Percentiles rank a stretch among this genome's conserved stretches.
phyloP scores from a whole-genome alignment of 192 early-diverging fungal genomes.

The Coemansia sp. region DNA sequence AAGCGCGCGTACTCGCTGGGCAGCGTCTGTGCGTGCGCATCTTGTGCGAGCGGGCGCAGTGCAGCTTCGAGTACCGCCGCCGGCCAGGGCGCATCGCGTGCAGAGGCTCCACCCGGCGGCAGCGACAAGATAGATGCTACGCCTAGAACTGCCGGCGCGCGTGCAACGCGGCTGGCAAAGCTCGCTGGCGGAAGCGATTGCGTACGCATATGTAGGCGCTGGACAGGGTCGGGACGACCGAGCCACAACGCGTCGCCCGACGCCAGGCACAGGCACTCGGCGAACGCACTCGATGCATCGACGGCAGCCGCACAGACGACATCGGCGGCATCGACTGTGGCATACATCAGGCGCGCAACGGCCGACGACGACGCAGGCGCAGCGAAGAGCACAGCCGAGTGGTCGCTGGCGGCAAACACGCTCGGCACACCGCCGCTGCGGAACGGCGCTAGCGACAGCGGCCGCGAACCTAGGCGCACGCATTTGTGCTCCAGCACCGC shows the following conservation, averaged over 20 bases:
- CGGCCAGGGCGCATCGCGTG: too few relatives aligned
- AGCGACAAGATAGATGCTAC: too few relatives aligned
- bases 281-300: constrained; percentile 42
- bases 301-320: constrained; percentile 65
- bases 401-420: constrained; percentile 81
- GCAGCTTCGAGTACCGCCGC: constrained; percentile 51
- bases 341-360: constrained; percentile 62
- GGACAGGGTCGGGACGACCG: constrained; percentile 75
- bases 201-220: constrained; percentile 78
- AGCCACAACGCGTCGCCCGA: constrained; percentile 59
- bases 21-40: neutral
- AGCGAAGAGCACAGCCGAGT: constrained; percentile 75
- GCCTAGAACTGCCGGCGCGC: constrained; percentile 62
- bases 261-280: constrained; percentile 63
- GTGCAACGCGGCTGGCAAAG: constrained; percentile 66
- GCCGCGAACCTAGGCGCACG: constrained; percentile 74
- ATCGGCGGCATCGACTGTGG: constrained; percentile 74
- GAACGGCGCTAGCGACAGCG: constrained; percentile 61
- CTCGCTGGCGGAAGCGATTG: constrained; percentile 58
- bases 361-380: constrained; percentile 8
- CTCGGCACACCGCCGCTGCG: constrained; percentile 30
- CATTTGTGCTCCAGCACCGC: constrained; percentile 52
- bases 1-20: constrained; percentile 50
- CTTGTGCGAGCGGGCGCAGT: neutral
- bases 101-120: too few relatives aligned